Evolutionary conservation across 192 early-diverging fungal genomes (phyloP).

Genomic region (Podila epigama): DNA sequence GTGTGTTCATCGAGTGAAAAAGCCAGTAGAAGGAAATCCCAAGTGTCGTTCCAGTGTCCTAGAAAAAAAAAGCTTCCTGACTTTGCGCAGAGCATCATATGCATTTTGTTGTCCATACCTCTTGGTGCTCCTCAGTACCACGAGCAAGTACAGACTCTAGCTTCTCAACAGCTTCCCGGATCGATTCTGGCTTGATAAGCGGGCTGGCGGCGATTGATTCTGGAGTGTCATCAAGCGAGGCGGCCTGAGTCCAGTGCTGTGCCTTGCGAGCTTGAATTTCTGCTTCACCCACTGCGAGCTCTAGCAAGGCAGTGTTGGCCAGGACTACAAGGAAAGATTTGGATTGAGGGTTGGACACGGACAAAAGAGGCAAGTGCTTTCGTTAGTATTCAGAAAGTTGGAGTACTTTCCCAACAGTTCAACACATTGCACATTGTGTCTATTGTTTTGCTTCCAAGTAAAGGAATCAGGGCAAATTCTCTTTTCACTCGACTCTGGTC

Average conservation of each 20-base stretch:
- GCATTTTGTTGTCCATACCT: constrained; percentile 8
- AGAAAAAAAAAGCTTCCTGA: too few species aligned
- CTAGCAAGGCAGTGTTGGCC: constrained; percentile 17
- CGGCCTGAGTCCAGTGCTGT: constrained; percentile 2
- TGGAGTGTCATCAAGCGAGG: constrained; percentile 14
- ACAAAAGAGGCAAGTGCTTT: neutral
- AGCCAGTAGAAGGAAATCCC: too few species aligned
- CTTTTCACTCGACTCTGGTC: too few species aligned
- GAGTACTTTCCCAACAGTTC: too few species aligned
- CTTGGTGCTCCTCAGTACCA: constrained; percentile 19
- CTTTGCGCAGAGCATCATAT: too few species aligned
- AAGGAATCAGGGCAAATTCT: too few species aligned
- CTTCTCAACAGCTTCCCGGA: constrained; percentile 16
- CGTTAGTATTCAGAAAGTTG: neutral
- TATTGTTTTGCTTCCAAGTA: too few species aligned
- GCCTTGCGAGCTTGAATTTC: constrained; percentile 1
- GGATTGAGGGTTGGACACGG: neutral
- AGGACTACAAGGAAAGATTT: constrained; percentile 11
- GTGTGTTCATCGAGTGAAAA: too few species aligned
- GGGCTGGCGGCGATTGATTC: constrained; percentile 12
- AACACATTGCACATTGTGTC: too few species aligned
- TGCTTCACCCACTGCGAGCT: constrained; percentile 18
- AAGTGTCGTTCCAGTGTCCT: too few species aligned
- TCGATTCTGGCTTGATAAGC: constrained; percentile 4
- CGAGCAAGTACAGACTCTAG: constrained; percentile 11